A percentile compares a stretch with the other conserved stretches of the same genome.
Conservation (phyloP, 1,284 basidiomycete genomes). For the Sporisorium scitamineum region DNA sequence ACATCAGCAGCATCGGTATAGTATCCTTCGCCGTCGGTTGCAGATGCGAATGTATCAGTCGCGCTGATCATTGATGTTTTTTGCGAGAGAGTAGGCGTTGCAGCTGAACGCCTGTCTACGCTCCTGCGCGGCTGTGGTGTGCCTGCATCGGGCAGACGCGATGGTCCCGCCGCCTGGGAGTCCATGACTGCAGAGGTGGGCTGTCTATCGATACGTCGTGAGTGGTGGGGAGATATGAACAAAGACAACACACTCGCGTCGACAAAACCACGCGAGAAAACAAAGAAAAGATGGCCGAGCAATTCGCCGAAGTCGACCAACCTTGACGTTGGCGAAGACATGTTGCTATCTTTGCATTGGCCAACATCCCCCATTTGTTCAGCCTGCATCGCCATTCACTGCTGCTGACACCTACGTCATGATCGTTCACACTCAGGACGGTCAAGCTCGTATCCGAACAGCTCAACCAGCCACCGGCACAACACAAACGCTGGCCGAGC, state of each 20-base stretch:
- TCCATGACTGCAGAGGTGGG: constrained; percentile 7
- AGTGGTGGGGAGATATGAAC: constrained; percentile 7
- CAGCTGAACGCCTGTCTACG: constrained; percentile 8
- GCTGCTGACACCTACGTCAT: background rate
- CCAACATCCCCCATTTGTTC: no score
- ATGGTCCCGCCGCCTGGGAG: constrained; percentile 10
- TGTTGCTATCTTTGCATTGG: background rate
- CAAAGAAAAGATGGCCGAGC: background rate
- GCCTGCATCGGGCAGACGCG: constrained; percentile 2
- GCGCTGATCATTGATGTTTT: constrained; percentile 36
- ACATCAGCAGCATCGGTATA: constrained; percentile 34
- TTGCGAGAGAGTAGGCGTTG: constrained; percentile 31
- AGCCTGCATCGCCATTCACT: background rate
- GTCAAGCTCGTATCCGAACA: constrained; percentile 6
- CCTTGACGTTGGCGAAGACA: no score
- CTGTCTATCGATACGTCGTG: background rate
- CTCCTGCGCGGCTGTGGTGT: constrained; percentile 10
- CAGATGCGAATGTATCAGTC: constrained; percentile 39
- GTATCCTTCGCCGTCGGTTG: constrained; percentile 37
- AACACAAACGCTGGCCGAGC: constrained; percentile 3
- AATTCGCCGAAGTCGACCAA: constrained; percentile 14
- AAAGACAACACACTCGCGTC: background rate
- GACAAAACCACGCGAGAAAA: constrained; percentile 2
- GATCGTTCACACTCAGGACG: constrained; percentile 10
- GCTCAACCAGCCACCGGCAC: constrained; percentile 25